A percentile compares a stretch with the other conserved stretches of the same genome.
Conservation (phyloP, 306 rosid species). For the Vigna mungo region DNA sequence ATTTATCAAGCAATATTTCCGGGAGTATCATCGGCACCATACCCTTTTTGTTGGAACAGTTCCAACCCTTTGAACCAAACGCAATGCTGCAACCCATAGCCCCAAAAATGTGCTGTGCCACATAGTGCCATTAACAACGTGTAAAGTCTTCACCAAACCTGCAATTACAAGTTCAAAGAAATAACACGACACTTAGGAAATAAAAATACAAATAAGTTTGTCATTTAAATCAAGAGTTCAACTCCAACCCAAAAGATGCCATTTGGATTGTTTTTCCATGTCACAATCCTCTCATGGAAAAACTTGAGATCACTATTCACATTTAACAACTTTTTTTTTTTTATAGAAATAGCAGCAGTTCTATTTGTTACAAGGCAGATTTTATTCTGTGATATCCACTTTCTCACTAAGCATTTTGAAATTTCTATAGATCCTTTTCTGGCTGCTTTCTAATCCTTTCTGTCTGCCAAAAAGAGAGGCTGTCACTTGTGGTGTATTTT, state of each 20-base stretch:
- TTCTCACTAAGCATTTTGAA: not conserved
- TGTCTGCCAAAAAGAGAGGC: constrained; percentile 25
- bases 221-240: constrained; percentile 7
- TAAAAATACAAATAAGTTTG: not conserved
- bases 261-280: constrained; percentile 30
- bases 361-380: not conserved
- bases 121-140: constrained; percentile 68
- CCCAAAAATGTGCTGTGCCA: constrained; percentile 91
- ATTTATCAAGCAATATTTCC: constrained; percentile 34
- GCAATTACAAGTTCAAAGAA: constrained; percentile 54
- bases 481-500: not conserved
- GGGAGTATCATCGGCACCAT: constrained; percentile 33
- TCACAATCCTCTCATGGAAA: constrained; percentile 13
- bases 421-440: not conserved
- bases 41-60: constrained; percentile 29
- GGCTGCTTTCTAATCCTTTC: not conserved
- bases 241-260: constrained; percentile 1
- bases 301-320: not conserved
- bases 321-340: not conserved
- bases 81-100: constrained; percentile 88
- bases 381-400: not conserved
- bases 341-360: not conserved
- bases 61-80: constrained; percentile 92
- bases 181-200: constrained; percentile 7
- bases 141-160: constrained; percentile 86